Conservation (phyloP, 371 early-diverging fungal species). For the Mucor indicus region DNA sequence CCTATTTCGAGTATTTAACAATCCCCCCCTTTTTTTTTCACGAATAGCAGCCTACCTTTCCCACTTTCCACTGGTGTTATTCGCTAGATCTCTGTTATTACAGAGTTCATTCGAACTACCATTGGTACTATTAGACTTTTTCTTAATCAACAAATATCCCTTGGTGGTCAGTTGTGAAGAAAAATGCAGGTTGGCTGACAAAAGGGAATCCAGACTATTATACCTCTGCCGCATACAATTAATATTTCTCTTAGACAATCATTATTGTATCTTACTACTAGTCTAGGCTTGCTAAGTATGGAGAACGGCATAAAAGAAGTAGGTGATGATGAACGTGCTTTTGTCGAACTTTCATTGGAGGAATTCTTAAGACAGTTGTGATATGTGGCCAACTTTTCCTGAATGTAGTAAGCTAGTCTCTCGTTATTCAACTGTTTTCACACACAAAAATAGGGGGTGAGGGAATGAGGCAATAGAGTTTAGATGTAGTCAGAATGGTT, state of each 20-base stretch:
- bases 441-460: neutral
- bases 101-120: conserved; percentile 6
- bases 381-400: conserved; percentile 26
- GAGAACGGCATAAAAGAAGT: conserved; percentile 17
- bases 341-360: conserved; percentile 3
- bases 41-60: conserved; percentile 13
- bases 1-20: neutral
- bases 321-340: conserved; percentile 14
- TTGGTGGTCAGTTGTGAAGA: conserved; percentile 10
- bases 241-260: neutral
- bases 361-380: conserved; percentile 17
- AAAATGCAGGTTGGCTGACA: conserved; percentile 9
- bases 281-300: conserved; percentile 22
- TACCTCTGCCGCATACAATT: conserved; percentile 14
- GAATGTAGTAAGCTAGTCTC: conserved; percentile 26
- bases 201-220: conserved; percentile 22
- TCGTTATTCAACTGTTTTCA: conserved; percentile 16
- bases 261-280: conserved; percentile 13
- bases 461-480: too few relatives aligned
- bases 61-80: conserved; percentile 17
- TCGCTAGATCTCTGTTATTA: neutral
- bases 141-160: conserved; percentile 23
- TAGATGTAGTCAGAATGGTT: too few relatives aligned
- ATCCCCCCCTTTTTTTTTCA: neutral
- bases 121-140: neutral